Evolutionary conservation across 768 basidiomycete species (phyloP).

Genomic region (Lactifluus pinguis): DNA sequence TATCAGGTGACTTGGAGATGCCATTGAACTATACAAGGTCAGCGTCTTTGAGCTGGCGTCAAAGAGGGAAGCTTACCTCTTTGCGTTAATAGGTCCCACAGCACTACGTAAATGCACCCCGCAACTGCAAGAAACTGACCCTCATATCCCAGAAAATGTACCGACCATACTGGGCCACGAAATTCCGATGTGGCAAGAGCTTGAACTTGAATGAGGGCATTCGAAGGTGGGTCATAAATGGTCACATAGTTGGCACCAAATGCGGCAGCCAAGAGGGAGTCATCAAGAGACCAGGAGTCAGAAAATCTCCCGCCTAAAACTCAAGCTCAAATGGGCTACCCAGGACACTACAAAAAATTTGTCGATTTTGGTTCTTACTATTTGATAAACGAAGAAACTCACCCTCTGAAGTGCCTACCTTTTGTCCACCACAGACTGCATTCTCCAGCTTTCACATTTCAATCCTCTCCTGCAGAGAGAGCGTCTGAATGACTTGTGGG

Average conservation of each 20-base stretch:
- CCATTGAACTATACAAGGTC: conserved; percentile 49
- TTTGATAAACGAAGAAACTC: conserved; percentile 20
- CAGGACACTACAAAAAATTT: conserved; percentile 48
- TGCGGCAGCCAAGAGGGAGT: conserved; percentile 71
- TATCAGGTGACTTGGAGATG: conserved; percentile 35
- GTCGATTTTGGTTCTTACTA: neutral
- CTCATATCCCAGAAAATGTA: conserved; percentile 58
- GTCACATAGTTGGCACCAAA: conserved; percentile 58
- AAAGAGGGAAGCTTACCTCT: conserved; percentile 37
- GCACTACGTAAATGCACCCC: conserved; percentile 39
- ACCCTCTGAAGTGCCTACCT: conserved; percentile 42
- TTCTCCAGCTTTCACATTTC: conserved; percentile 74
- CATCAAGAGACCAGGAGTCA: conserved; percentile 75
- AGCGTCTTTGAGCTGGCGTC: conserved; percentile 3
- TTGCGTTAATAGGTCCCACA: conserved; percentile 67
- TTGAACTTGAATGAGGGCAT: conserved; percentile 50
- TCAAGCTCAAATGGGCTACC: conserved; percentile 67
- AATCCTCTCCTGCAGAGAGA: conserved; percentile 56
- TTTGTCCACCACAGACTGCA: conserved; percentile 39
- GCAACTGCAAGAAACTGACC: conserved; percentile 63
- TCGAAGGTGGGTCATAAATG: conserved; percentile 64
- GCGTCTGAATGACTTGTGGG: conserved; percentile 27
- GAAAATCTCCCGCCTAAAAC: conserved; percentile 58
- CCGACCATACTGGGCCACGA: conserved; percentile 35
- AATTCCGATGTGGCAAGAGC: conserved; percentile 46